These are phyloP conservation scores for Drechslerella dactyloides DNA, from an alignment of 2,329 filamentous ascomycete species.

Conservation along the genomic window DNA sequence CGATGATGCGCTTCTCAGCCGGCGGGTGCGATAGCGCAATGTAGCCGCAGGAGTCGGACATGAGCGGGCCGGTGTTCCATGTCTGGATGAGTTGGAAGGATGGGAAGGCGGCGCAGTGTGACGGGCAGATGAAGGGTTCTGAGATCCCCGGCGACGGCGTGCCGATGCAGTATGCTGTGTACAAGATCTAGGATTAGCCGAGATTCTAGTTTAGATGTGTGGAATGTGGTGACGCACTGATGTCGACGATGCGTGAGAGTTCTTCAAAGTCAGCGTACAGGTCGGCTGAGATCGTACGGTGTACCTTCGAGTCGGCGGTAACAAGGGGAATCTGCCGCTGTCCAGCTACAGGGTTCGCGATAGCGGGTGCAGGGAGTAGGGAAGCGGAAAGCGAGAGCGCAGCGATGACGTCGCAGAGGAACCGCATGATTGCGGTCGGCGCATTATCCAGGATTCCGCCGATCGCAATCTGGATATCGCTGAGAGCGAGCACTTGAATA, in stretches of 20 bases:
- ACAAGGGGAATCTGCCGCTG: slow-evolving; percentile 29
- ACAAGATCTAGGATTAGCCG: neutral
- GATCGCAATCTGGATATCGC: too few species aligned
- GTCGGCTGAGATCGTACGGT: slow-evolving; percentile 62
- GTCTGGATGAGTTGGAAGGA: slow-evolving; percentile 76
- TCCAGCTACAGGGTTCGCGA: slow-evolving; percentile 31
- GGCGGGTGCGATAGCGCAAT: slow-evolving; percentile 80
- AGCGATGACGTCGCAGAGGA: neutral
- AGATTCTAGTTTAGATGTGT: slow-evolving; percentile 65
- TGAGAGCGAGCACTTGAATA: too few species aligned
- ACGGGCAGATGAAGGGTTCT: slow-evolving; percentile 82
- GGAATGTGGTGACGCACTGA: slow-evolving; percentile 58
- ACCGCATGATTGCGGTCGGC: slow-evolving; percentile 4
- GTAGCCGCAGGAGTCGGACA: slow-evolving; percentile 92
- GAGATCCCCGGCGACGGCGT: slow-evolving; percentile 71
- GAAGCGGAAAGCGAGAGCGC: slow-evolving; percentile 3
- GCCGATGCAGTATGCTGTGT: slow-evolving; percentile 70
- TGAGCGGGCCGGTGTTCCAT: slow-evolving; percentile 86
- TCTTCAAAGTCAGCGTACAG: slow-evolving; percentile 86
- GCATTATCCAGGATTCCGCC: neutral
- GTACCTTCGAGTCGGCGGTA: neutral
- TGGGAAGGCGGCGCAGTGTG: slow-evolving; percentile 83
- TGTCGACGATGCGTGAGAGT: slow-evolving; percentile 87
- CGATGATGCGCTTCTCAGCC: slow-evolving; percentile 70
- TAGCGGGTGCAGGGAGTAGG: neutral